These are phyloP conservation scores for Claviceps digitariae DNA, from an alignment of 2,329 filamentous ascomycete genomes.

Conservation along the genomic window DNA sequence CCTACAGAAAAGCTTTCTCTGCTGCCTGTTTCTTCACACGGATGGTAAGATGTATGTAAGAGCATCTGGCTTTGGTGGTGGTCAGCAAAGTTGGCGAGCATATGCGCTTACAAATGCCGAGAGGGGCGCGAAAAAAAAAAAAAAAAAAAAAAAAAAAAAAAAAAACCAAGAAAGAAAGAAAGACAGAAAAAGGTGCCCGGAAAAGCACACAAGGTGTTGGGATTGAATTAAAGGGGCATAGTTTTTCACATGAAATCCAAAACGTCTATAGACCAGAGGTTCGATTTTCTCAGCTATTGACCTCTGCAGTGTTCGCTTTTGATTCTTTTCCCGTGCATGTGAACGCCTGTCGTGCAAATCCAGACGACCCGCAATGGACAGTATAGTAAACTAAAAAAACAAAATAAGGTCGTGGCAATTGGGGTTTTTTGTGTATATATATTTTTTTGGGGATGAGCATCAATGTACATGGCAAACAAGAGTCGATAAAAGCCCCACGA, in stretches of 20 bases:
- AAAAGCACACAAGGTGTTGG: background rate
- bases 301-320: background rate
- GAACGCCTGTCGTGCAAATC: background rate
- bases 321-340: background rate
- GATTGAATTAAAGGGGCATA: background rate
- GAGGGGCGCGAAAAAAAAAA: background rate
- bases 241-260: background rate
- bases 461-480: background rate
- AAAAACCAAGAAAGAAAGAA: no score
- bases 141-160: no score
- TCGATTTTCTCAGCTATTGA: background rate
- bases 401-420: background rate
- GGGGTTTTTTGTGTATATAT: background rate
- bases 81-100: background rate
- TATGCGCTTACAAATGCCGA: background rate
- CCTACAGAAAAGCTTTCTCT: background rate
- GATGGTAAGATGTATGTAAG: background rate
- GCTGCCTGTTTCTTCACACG: background rate
- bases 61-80: no score
- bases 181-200: no score
- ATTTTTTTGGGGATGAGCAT: background rate
- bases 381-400: background rate
- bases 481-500: background rate
- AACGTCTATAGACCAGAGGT: background rate
- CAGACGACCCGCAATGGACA: background rate